Conservation (phyloP, 495 filamentous ascomycete genomes). For the Cercophora samala region DNA sequence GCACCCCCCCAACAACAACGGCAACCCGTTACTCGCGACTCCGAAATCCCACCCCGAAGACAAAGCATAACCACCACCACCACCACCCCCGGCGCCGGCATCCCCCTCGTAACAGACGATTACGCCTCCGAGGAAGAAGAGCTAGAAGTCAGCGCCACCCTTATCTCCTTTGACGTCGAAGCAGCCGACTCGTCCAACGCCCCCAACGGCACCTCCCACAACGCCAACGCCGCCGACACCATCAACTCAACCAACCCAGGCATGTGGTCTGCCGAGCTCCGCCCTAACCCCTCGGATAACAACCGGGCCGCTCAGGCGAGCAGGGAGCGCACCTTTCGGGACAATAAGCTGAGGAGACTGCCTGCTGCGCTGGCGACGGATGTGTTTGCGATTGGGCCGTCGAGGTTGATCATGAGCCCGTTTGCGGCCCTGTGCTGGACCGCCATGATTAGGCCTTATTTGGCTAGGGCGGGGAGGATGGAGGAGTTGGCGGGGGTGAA, state of each 20-base stretch:
- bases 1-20: neutral
- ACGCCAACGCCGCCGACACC: constrained; percentile 3
- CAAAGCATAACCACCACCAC: constrained; percentile 26
- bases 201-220: neutral
- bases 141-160: constrained; percentile 45
- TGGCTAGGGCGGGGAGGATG: constrained; percentile 10
- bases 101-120: constrained; percentile 21
- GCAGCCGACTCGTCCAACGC: constrained; percentile 36
- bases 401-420: constrained; percentile 34
- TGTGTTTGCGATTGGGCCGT: constrained; percentile 32
- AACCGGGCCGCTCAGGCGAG: constrained; percentile 1
- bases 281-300: constrained; percentile 40
- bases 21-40: neutral
- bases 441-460: constrained; percentile 31
- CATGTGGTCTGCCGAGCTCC: constrained; percentile 56
- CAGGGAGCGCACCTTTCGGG: constrained; percentile 34
- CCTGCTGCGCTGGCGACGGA: constrained; percentile 38
- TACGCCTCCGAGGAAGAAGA: constrained; percentile 52
- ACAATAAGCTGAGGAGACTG: constrained; percentile 37
- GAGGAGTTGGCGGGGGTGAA: constrained; percentile 12
- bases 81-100: constrained; percentile 8
- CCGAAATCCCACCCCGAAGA: constrained; percentile 26
- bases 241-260: constrained; percentile 27
- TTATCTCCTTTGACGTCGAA: constrained; percentile 59
- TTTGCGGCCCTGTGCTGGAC: constrained; percentile 31